Base-by-base conservation (phyloP, 768 basidiomycete genomes). In the Suillus plorans region DNA sequence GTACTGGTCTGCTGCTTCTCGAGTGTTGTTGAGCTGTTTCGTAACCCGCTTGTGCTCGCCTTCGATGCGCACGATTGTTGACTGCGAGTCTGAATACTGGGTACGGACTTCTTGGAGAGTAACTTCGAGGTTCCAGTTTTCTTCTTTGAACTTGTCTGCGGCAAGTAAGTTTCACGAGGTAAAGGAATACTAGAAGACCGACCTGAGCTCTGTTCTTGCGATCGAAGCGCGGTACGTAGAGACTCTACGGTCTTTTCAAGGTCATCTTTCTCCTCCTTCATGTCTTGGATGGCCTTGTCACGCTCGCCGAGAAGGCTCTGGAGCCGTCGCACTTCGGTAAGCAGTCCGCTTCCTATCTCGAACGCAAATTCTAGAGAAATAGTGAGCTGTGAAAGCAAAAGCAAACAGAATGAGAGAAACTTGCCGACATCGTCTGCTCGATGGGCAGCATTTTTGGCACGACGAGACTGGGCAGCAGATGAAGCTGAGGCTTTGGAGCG, bases 71-170 rank as follows among this genome's bases (percentile, higher is more conserved):
- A 86, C 84, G 4, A 83, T 78, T 9, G 88, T 81, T 20, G 88
- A 77, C 67, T 92, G 88, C 1, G 86, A 83, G 58, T 91, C 89
- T 37, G 83, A 73, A 55, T 91, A 81, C 68, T 92, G 87, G 1
- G 85, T 79, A 45, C 89, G 89, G 28, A 95, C 83, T 65, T 97
- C 95, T 74, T 99, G 97, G 36, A 95, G 80, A 18, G 86, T 85
- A 58, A 98, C 95, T 80, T 99, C 97, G 64, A 98, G 88, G 73
- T 99, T 97, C 97, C 97, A 99, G 75, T 97, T 99, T 78, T 96
- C 95, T 79, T 99, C 97, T 79, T 95, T 95, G 86, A 89, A 97
- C 68, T 95, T 94, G 75, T 98, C 97, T 90, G 71, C 36, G 63
- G 61, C 58, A 65, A 41, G 37, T 28, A 9, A 14, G 2, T 9